Conservation (phyloP, 495 filamentous ascomycete species). For the Penicillium longicatenatum region DNA sequence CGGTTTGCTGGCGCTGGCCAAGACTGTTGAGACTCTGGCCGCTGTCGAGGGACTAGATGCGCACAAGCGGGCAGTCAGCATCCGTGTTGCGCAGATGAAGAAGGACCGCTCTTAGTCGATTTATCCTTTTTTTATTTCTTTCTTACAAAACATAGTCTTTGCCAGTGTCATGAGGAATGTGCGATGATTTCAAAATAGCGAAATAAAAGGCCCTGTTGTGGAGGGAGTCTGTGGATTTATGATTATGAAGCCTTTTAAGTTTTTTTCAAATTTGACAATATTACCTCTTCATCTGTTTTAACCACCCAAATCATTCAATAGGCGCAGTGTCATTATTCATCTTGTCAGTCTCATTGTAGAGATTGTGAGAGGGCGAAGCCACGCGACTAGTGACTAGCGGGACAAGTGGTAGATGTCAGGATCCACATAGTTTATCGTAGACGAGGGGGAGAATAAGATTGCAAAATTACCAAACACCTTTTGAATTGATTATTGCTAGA, state of each 20-base stretch:
- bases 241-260: background rate
- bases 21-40: constrained; percentile 90
- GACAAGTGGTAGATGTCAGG: constrained; percentile 10
- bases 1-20: constrained; percentile 78
- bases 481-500: background rate
- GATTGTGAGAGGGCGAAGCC: background rate
- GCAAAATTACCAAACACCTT: background rate
- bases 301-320: background rate
- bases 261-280: too few species aligned
- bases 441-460: background rate
- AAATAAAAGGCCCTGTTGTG: constrained; percentile 6
- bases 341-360: background rate
- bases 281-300: too few species aligned
- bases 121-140: constrained; percentile 2
- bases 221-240: background rate
- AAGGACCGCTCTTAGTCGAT: constrained; percentile 29
- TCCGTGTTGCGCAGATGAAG: constrained; percentile 73
- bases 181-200: constrained; percentile 23
- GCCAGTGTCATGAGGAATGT: constrained; percentile 20
- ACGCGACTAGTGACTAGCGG: constrained; percentile 1
- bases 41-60: constrained; percentile 94
- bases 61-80: constrained; percentile 87
- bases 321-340: background rate
- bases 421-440: background rate
- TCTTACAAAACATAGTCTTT: constrained; percentile 14